Percentiles rank a stretch among this genome's conserved stretches.
Evolutionary conservation across 306 rosid species (phyloP).

Genomic region (Argentina anserina): DNA sequence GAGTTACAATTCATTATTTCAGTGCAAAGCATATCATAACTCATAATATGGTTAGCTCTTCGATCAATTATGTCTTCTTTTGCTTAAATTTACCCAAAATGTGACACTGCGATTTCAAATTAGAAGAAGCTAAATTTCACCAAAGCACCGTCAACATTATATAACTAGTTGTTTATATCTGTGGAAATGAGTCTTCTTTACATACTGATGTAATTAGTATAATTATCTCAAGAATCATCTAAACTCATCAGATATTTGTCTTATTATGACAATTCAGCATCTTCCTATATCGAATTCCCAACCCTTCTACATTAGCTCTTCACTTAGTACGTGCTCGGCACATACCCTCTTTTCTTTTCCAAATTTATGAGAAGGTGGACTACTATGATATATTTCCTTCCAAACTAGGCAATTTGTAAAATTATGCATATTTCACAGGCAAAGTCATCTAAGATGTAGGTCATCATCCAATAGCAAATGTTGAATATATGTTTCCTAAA

Average conservation of each 20-base stretch:
- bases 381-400: not conserved
- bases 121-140: too few relatives aligned
- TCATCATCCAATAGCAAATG: not conserved
- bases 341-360: not conserved
- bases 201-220: too few relatives aligned
- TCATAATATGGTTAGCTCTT: too few relatives aligned
- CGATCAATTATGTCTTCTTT: too few relatives aligned
- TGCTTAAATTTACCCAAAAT: too few relatives aligned
- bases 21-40: too few relatives aligned
- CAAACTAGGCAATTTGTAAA: not conserved
- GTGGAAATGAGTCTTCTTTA: too few relatives aligned
- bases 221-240: not conserved
- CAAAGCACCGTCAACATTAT: too few relatives aligned
- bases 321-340: not conserved
- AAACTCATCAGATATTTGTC: not conserved
- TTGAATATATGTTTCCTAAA: conserved; percentile 18
- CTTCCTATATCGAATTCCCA: not conserved
- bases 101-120: too few relatives aligned
- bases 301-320: not conserved
- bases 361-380: not conserved
- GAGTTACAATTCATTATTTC: too few relatives aligned
- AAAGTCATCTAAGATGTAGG: not conserved
- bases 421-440: not conserved
- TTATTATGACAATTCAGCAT: too few relatives aligned
- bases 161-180: too few relatives aligned